These are phyloP conservation scores for Geosmithia flava DNA, from an alignment of 2,329 filamentous ascomycete genomes.

Conservation along the genomic window DNA sequence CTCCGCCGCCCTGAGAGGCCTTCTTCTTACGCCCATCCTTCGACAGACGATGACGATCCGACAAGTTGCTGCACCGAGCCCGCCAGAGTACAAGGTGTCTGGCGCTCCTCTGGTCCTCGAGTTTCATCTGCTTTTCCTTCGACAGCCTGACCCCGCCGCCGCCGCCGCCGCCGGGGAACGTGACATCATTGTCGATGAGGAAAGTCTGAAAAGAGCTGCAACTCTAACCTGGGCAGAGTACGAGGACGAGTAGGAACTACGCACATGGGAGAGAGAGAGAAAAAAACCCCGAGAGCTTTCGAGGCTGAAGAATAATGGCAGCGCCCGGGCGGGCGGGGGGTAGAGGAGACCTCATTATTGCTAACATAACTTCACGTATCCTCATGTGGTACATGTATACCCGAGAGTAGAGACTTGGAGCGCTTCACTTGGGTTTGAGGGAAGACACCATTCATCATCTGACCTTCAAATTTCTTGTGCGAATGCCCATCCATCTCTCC, in stretches of 20 bases:
- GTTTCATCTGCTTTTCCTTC: not conserved
- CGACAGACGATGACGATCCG: not conserved
- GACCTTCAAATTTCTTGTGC: too few relatives aligned
- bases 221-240: not conserved
- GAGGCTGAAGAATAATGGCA: too few relatives aligned
- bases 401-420: too few relatives aligned
- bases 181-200: not conserved
- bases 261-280: not conserved
- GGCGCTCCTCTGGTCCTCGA: not conserved
- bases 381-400: too few relatives aligned
- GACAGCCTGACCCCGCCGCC: not conserved
- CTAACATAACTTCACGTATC: too few relatives aligned
- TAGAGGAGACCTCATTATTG: too few relatives aligned
- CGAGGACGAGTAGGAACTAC: not conserved
- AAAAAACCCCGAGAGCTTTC: too few relatives aligned
- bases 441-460: too few relatives aligned
- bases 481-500: too few relatives aligned
- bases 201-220: not conserved
- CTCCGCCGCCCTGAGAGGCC: not conserved
- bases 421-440: too few relatives aligned
- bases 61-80: not conserved
- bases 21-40: not conserved
- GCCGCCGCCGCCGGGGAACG: not conserved
- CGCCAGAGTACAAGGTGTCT: not conserved
- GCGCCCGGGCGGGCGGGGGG: too few relatives aligned